These are phyloP conservation scores for Hortaea sp. DNA, from an alignment of 2,329 filamentous ascomycete genomes.

Conservation along the genomic window DNA sequence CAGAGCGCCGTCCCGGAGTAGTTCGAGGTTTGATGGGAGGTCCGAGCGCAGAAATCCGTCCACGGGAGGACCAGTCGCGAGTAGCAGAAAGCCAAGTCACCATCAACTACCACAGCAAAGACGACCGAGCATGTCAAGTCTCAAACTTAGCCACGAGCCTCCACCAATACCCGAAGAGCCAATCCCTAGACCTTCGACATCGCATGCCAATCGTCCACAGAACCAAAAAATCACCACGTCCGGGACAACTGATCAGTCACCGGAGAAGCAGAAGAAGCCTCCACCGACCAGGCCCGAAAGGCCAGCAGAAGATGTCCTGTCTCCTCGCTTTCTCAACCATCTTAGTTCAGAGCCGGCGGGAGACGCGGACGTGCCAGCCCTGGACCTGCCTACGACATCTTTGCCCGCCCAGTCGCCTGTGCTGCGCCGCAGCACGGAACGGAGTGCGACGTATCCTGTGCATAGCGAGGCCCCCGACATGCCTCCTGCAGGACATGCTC, in stretches of 20 bases:
- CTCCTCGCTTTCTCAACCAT: constrained; percentile 17
- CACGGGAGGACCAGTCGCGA: constrained; percentile 14
- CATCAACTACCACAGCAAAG: constrained; percentile 31
- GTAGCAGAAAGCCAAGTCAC: constrained; percentile 19
- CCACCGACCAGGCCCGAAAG: constrained; percentile 22
- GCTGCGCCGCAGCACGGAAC: constrained; percentile 6
- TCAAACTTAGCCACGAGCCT: constrained; percentile 4
- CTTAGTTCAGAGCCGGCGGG: constrained; percentile 16
- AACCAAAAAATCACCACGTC: constrained; percentile 3
- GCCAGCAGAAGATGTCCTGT: constrained; percentile 19
- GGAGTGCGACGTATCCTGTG: constrained; percentile 13
- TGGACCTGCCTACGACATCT: constrained; percentile 8
- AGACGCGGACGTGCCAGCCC: neutral
- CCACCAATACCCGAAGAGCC: constrained; percentile 7
- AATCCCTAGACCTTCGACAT: constrained; percentile 5
- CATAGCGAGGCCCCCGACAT: constrained; percentile 3
- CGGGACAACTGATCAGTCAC: constrained; percentile 6
- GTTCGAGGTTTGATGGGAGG: constrained; percentile 12
- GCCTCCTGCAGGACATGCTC: constrained; percentile 1
- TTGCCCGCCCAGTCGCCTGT: constrained; percentile 6
- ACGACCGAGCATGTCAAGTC: constrained; percentile 10
- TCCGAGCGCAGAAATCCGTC: constrained; percentile 37
- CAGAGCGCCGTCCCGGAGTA: constrained; percentile 15
- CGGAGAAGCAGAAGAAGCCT: constrained; percentile 9
- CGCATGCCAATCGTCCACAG: constrained; percentile 2